Conservation (phyloP, 2,329 filamentous ascomycete genomes). For the Pseudocercospora fuligena region DNA sequence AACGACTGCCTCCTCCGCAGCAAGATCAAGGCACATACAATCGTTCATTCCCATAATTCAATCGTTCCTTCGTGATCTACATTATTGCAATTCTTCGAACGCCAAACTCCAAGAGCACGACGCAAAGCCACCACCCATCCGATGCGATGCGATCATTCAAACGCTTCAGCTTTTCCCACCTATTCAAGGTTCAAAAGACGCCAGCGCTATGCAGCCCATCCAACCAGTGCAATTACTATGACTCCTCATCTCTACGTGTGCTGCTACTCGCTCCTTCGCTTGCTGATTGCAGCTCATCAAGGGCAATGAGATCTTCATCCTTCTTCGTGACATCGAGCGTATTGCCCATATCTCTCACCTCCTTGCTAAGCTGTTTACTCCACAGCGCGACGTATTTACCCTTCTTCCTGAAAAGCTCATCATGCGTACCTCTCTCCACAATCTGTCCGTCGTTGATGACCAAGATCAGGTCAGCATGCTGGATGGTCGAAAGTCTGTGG, state of each 20-base stretch:
- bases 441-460: constrained; percentile 74
- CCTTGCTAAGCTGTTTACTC: constrained; percentile 41
- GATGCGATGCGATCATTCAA: neutral
- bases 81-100: neutral
- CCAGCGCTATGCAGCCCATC: neutral
- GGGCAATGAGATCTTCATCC: constrained; percentile 20
- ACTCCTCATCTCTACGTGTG: constrained; percentile 1
- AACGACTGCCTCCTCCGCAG: neutral
- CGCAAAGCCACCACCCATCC: neutral
- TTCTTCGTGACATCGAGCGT: constrained; percentile 24
- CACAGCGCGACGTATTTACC: constrained; percentile 42
- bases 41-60: neutral
- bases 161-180: neutral
- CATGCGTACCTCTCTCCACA: constrained; percentile 76
- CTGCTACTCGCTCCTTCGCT: constrained; percentile 8
- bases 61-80: neutral
- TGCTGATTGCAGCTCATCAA: neutral
- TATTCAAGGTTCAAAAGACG: neutral
- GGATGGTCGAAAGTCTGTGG: constrained; percentile 75
- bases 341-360: constrained; percentile 28
- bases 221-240: neutral
- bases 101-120: neutral
- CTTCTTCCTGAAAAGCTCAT: constrained; percentile 62
- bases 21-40: neutral
- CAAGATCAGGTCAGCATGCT: constrained; percentile 77